Evolutionary conservation across 2,329 filamentous ascomycete genomes (phyloP).

Genomic region (Helminthosporium solani): DNA sequence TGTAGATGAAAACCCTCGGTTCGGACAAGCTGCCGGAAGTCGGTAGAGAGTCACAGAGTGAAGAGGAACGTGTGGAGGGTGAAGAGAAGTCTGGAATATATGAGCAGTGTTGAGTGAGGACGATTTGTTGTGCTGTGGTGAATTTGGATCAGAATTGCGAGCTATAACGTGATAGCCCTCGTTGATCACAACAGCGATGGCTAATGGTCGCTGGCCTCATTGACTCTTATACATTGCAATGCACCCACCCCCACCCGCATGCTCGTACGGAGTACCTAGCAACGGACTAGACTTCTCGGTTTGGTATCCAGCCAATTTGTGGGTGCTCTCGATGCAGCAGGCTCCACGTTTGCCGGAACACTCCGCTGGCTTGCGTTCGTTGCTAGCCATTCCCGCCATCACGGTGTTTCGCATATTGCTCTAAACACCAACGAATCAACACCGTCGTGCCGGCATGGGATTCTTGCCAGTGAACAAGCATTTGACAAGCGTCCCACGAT

Average conservation of each 20-base stretch:
- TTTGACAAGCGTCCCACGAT: too few relatives aligned
- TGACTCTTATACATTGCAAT: conserved; percentile 17
- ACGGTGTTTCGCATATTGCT: conserved; percentile 20
- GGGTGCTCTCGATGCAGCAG: conserved; percentile 18
- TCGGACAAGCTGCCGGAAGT: background rate
- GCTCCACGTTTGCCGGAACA: conserved; percentile 1
- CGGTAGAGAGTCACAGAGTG: background rate
- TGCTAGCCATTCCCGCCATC: conserved; percentile 24
- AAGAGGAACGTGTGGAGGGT: conserved; percentile 14
- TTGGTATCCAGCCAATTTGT: conserved; percentile 8
- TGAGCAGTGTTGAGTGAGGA: conserved; percentile 26
- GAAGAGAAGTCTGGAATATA: conserved; percentile 6
- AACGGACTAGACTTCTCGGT: background rate
- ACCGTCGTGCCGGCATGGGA: too few relatives aligned
- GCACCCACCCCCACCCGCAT: too few relatives aligned
- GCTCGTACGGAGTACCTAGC: background rate
- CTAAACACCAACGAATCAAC: background rate
- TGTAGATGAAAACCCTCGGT: background rate
- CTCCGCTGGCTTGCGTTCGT: conserved; percentile 6
- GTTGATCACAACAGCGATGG: conserved; percentile 38
- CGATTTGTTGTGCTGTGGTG: conserved; percentile 34
- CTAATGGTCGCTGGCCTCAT: conserved; percentile 16
- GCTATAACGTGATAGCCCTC: conserved; percentile 28
- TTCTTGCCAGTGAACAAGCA: background rate
- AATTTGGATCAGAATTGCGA: conserved; percentile 7